These are phyloP conservation scores for Annulohypoxylon stygium DNA, from an alignment of 495 filamentous ascomycete species.

Conservation along the genomic window DNA sequence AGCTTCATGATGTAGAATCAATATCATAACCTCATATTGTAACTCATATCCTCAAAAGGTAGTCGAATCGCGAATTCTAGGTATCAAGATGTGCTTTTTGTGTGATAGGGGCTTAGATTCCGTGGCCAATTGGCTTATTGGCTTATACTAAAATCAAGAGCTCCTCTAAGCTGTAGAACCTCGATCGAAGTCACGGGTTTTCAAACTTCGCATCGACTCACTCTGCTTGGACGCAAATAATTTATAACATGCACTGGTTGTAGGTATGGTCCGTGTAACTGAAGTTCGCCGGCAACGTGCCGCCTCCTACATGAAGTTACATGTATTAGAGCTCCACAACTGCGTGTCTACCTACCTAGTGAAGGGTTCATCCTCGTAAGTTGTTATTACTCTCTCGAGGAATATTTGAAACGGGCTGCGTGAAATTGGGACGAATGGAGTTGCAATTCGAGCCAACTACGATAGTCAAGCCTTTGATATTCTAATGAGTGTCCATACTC, in stretches of 20 bases:
- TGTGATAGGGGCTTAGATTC: background rate
- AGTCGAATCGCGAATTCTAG: background rate
- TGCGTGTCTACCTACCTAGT: background rate
- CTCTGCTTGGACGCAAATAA: slow-evolving; percentile 15
- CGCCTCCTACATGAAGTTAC: slow-evolving; percentile 28
- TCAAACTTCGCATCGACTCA: slow-evolving; percentile 24
- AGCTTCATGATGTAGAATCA: background rate
- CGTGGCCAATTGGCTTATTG: background rate
- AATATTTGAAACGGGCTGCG: background rate
- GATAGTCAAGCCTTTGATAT: slow-evolving; percentile 1
- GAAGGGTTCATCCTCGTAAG: background rate
- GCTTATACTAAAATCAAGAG: background rate
- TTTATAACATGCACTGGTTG: slow-evolving; percentile 1
- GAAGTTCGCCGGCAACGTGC: slow-evolving; percentile 3
- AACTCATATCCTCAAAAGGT: background rate
- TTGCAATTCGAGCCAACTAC: slow-evolving; percentile 12
- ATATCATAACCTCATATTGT: background rate
- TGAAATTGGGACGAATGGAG: slow-evolving; percentile 10
- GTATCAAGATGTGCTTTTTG: background rate
- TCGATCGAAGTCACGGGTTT: slow-evolving; percentile 30
- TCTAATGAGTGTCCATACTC: slow-evolving; percentile 17
- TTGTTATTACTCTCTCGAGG: background rate
- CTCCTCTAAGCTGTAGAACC: slow-evolving; percentile 25
- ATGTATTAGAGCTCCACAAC: background rate
- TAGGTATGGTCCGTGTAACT: background rate